These are phyloP conservation scores for Lindgomyces ingoldianus DNA, from an alignment of 495 filamentous ascomycete species.

Conservation along the genomic window DNA sequence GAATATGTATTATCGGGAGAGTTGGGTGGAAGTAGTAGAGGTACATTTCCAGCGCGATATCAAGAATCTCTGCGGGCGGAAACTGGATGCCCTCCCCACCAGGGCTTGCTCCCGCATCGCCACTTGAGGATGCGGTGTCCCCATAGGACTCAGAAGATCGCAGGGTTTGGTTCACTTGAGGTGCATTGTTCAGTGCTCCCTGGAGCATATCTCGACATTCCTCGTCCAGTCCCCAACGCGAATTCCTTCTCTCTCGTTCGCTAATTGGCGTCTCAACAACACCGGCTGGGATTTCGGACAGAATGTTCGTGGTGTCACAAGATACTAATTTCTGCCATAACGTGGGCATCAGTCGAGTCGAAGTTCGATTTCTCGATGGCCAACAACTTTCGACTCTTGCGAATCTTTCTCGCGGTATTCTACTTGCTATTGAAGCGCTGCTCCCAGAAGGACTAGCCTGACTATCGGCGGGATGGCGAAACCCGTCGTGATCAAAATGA, in stretches of 20 bases:
- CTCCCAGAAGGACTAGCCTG: conserved; percentile 32
- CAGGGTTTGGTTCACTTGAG: conserved; percentile 22
- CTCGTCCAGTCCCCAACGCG: conserved; percentile 53
- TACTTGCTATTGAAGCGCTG: conserved; percentile 42
- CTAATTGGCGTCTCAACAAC: conserved; percentile 33
- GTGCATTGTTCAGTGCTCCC: conserved; percentile 36
- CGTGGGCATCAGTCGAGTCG: conserved; percentile 52
- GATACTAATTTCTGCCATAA: conserved; percentile 53
- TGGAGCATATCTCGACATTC: conserved; percentile 52
- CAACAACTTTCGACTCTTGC: conserved; percentile 54
- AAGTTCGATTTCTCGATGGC: conserved; percentile 50
- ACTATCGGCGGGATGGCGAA: conserved; percentile 41
- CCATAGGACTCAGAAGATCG: conserved; percentile 26
- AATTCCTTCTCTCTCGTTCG: conserved; percentile 43
- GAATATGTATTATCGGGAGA: conserved; percentile 55
- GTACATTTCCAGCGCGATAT: conserved; percentile 58
- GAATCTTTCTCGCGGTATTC: conserved; percentile 54
- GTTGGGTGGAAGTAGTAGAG: conserved; percentile 55
- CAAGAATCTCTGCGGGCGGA: conserved; percentile 56
- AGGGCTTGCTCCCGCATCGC: conserved; percentile 34
- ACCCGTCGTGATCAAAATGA: conserved; percentile 33
- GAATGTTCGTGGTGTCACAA: conserved; percentile 51
- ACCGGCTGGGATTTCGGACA: conserved; percentile 43
- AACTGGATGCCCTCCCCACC: conserved; percentile 43
- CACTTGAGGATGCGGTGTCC: conserved; percentile 37